phyloP scores from a whole-genome alignment of 2,329 filamentous ascomycete species.

The Fusarium mundagurra region DNA sequence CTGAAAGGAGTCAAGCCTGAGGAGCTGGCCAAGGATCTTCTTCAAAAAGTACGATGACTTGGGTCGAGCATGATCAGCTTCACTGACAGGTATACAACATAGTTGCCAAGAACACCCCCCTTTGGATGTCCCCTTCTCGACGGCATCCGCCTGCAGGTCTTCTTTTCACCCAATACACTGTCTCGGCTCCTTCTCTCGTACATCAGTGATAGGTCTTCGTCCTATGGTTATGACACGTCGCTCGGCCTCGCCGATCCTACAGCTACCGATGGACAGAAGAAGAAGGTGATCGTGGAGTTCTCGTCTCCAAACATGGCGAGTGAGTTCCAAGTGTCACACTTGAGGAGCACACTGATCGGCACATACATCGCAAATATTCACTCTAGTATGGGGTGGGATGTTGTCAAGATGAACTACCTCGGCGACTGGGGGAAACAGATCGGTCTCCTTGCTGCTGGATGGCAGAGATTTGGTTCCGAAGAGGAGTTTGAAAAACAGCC shows the following conservation, averaged over 20 bases:
- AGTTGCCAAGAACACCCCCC: constrained; percentile 37
- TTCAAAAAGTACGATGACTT: constrained; percentile 21
- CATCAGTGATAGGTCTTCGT: constrained; percentile 29
- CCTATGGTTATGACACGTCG: constrained; percentile 37
- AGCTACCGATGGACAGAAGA: constrained; percentile 8
- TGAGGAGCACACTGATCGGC: constrained; percentile 77
- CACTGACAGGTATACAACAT: not conserved
- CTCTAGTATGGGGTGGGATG: constrained; percentile 72
- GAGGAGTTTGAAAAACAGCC: constrained; percentile 71
- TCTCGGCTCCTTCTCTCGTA: constrained; percentile 34
- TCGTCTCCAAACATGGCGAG: constrained; percentile 80
- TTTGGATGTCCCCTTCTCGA: constrained; percentile 37
- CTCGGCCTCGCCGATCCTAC: constrained; percentile 25
- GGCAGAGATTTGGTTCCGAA: constrained; percentile 72
- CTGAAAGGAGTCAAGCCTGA: constrained; percentile 17
- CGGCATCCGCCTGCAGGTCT: constrained; percentile 39
- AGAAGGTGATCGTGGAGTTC: constrained; percentile 72
- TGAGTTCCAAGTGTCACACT: constrained; percentile 75
- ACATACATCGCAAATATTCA: constrained; percentile 74
- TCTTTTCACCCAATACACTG: constrained; percentile 37
- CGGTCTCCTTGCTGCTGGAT: constrained; percentile 71
- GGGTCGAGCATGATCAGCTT: not conserved
- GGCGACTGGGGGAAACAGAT: constrained; percentile 81
- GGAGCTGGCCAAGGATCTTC: constrained; percentile 35
- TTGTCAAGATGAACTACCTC: constrained; percentile 75